phyloP scores from a whole-genome alignment of 1,139 yeast genomes.

The Citeromyces siamensis region DNA sequence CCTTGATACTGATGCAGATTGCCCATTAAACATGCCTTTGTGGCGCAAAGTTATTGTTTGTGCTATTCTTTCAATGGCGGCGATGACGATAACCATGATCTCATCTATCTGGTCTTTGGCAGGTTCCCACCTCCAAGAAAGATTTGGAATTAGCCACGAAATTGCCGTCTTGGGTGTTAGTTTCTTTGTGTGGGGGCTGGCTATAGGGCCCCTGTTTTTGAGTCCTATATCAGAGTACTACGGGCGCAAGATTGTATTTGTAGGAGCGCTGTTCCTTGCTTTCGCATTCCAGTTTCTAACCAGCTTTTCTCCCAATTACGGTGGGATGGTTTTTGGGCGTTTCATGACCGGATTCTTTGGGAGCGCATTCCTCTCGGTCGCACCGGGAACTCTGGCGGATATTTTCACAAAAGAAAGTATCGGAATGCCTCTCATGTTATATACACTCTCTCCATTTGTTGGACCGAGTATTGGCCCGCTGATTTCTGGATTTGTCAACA shows the following conservation, averaged over 20 bases:
- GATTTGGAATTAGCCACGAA: slow-evolving; percentile 41
- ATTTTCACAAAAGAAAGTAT: slow-evolving; percentile 42
- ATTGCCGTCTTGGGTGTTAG: slow-evolving; percentile 53
- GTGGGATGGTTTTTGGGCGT: slow-evolving; percentile 51
- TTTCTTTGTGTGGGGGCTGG: slow-evolving; percentile 60
- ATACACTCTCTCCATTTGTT: slow-evolving; percentile 59
- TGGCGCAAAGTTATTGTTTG: slow-evolving; percentile 41
- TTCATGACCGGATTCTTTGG: slow-evolving; percentile 60
- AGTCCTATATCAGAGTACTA: slow-evolving; percentile 73
- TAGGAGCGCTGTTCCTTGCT: slow-evolving; percentile 43
- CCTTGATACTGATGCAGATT: not conserved
- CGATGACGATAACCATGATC: slow-evolving; percentile 32
- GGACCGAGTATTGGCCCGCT: slow-evolving; percentile 72
- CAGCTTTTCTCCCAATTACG: slow-evolving; percentile 53
- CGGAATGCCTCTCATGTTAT: slow-evolving; percentile 60
- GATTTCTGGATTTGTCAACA: slow-evolving; percentile 50
- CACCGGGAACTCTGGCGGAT: slow-evolving; percentile 72
- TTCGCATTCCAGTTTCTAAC: slow-evolving; percentile 52
- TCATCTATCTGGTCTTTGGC: slow-evolving; percentile 49
- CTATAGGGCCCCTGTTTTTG: slow-evolving; percentile 67
- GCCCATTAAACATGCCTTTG: slow-evolving; percentile 7
- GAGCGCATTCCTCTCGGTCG: slow-evolving; percentile 59
- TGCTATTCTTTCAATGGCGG: slow-evolving; percentile 33
- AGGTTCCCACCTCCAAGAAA: slow-evolving; percentile 30
- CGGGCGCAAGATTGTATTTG: slow-evolving; percentile 62